Evolutionary conservation across 495 filamentous ascomycete species (phyloP), one percentile per base, ranked within the genome.

Genomic region (Aspergillus sclerotiicarbonarius): DNA sequence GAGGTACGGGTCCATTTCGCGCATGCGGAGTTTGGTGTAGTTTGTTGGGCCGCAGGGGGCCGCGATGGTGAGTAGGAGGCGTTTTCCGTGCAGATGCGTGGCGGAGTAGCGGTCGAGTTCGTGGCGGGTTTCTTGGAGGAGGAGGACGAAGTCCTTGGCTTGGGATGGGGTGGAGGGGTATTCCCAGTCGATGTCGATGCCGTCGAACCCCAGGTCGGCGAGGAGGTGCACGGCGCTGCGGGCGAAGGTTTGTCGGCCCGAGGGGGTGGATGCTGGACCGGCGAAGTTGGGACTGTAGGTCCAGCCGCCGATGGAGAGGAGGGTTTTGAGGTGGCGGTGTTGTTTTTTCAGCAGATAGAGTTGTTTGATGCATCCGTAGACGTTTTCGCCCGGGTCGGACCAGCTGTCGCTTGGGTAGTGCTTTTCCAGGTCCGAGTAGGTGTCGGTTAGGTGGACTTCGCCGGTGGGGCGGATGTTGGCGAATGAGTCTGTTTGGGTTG

Each of bases 251-350:
- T 80, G 8, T 82, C 89, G 70, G 0, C 90, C 90, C 10, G 73
- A 62, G 0, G 79, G 71, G 0, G 85, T 87, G 53, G 65, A 70
- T 4, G 70, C 67, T 44, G 92, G 89, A 33, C 76, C 77, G 15
- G 82, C 79, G 69, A 98, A 96, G 71, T 96, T 94, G 65, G 80
- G 69, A 56, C 87, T 89, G 69, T 96, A 97, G 0, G 91, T 96
- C 92, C 93, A 97, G 20, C 94, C 94, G 51, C 94, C 94, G 60
- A 98, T 94, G 39, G 89, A 93, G 8, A 98, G 83, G 8, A 97
- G 78, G 4, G 93, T 81, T 72, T 97, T 96, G 39, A 98, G 76
- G 67, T 93, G 86, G 47, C 93, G 87, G 73, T 97, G 85, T 50
- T 80, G 74, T 64, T 88, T 88, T 79, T 98, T 98, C 30, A 93